These are phyloP conservation scores for Scenedesmus sp. DNA, from an alignment of 163 green algal genomes.

Conservation along the genomic window DNA sequence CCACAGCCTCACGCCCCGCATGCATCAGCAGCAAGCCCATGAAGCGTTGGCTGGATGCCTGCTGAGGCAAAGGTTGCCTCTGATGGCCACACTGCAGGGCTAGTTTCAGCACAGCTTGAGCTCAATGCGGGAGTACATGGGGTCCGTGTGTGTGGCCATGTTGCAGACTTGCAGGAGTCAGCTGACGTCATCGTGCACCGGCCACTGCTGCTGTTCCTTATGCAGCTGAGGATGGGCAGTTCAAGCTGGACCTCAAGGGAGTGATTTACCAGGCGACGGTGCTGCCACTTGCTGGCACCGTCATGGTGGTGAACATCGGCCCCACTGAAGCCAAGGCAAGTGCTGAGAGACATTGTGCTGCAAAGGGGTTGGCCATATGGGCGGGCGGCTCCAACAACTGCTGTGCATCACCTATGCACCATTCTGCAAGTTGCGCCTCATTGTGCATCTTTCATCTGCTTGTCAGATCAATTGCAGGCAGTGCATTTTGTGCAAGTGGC, in stretches of 20 bases:
- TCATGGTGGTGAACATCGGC: slow-evolving; percentile 68
- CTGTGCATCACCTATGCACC: neutral
- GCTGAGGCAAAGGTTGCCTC: too few species aligned
- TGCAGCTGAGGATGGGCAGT: slow-evolving; percentile 27
- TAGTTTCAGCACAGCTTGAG: neutral
- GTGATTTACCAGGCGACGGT: slow-evolving; percentile 67
- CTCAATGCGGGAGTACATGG: too few species aligned
- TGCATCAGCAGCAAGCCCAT: neutral
- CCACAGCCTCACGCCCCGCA: too few species aligned
- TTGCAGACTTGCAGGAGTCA: neutral
- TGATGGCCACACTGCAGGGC: too few species aligned
- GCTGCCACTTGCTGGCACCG: slow-evolving; percentile 67
- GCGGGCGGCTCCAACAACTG: too few species aligned
- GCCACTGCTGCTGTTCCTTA: neutral
- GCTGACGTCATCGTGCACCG: too few species aligned
- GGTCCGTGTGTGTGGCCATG: too few species aligned
- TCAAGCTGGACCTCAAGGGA: slow-evolving; percentile 76
- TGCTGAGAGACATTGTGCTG: neutral
- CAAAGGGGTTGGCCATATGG: too few species aligned
- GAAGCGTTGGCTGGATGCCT: neutral
- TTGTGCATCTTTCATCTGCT: neutral
- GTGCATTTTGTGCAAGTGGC: neutral
- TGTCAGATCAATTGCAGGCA: neutral
- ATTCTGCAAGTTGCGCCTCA: too few species aligned
- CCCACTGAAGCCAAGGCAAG: slow-evolving; percentile 66